Percentiles rank a stretch among this genome's conserved stretches.
Evolutionary conservation across 202 grass and related monocot genomes (phyloP).

Genomic region (Setaria viridis): DNA sequence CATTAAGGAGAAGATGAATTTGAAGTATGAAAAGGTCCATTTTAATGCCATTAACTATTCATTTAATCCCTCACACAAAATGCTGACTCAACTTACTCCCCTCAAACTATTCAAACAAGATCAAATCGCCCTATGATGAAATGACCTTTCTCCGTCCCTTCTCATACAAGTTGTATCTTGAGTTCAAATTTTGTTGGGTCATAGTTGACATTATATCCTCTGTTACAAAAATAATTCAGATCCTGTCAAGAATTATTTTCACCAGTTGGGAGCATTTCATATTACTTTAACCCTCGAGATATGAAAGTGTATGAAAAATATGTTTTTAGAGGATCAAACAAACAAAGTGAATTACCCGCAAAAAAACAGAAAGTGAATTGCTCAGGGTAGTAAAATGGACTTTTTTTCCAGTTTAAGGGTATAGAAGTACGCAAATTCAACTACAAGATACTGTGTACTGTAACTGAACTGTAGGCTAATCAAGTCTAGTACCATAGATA

Average conservation of each 20-base stretch:
- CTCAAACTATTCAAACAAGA: not conserved
- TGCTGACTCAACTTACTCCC: not conserved
- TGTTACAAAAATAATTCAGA: not conserved
- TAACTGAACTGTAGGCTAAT: not conserved
- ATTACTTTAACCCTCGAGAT: not conserved
- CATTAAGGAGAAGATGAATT: not conserved
- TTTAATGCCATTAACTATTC: not conserved
- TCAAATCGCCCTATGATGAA: not conserved
- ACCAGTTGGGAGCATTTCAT: not conserved
- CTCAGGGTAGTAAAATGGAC: not conserved
- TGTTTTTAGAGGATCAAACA: not conserved
- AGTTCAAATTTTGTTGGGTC: not conserved
- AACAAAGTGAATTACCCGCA: not conserved
- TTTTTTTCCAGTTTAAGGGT: not conserved
- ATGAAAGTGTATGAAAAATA: not conserved
- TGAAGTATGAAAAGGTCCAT: not conserved
- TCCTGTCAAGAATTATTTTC: not conserved
- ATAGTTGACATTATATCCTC: not conserved
- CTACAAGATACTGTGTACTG: not conserved
- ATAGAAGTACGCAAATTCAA: not conserved
- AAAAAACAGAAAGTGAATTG: not conserved
- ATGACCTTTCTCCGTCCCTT: not conserved
- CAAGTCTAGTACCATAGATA: not conserved
- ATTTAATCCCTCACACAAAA: not conserved
- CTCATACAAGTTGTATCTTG: not conserved